Conservation (phyloP, 2,329 filamentous ascomycete species). For the Paecilomyces variotii region DNA sequence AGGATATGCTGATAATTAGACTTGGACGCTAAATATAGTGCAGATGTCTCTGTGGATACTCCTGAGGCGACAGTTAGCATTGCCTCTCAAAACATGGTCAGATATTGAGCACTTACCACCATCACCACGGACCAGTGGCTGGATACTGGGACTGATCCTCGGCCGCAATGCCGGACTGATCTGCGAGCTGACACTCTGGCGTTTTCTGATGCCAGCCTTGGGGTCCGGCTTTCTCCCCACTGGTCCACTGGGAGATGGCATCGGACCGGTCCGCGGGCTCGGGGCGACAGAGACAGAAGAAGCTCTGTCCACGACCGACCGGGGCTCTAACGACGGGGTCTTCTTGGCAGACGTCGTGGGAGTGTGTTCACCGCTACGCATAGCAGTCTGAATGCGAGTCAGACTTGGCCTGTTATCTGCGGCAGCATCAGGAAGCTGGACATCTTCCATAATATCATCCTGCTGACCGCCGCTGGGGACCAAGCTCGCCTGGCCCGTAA, state of each 20-base stretch:
- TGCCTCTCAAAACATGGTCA: not conserved
- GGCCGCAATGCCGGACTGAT: conserved; percentile 80
- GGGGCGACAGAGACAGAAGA: conserved; percentile 33
- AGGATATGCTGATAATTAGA: conserved; percentile 98
- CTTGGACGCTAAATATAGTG: conserved; percentile 79
- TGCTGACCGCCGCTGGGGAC: conserved; percentile 34
- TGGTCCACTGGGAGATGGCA: conserved; percentile 43
- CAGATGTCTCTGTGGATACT: conserved; percentile 51
- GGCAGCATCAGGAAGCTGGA: conserved; percentile 66
- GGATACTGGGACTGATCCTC: conserved; percentile 88
- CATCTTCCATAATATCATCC: conserved; percentile 55
- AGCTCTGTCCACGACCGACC: conserved; percentile 27
- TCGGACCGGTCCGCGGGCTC: conserved; percentile 47
- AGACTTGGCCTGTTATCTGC: conserved; percentile 42
- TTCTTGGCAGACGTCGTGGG: conserved; percentile 57
- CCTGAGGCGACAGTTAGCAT: conserved; percentile 16
- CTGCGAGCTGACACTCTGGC: conserved; percentile 63
- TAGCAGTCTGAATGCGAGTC: conserved; percentile 42
- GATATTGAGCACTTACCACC: conserved; percentile 44
- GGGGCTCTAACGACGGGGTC: conserved; percentile 42
- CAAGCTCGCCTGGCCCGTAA: conserved; percentile 25
- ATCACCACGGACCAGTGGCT: conserved; percentile 71
- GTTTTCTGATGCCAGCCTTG: conserved; percentile 54
- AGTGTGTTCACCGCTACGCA: conserved; percentile 36
- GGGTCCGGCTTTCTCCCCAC: conserved; percentile 37